Conservation (phyloP, 257 asterid species). For the Solanum pennellii region DNA sequence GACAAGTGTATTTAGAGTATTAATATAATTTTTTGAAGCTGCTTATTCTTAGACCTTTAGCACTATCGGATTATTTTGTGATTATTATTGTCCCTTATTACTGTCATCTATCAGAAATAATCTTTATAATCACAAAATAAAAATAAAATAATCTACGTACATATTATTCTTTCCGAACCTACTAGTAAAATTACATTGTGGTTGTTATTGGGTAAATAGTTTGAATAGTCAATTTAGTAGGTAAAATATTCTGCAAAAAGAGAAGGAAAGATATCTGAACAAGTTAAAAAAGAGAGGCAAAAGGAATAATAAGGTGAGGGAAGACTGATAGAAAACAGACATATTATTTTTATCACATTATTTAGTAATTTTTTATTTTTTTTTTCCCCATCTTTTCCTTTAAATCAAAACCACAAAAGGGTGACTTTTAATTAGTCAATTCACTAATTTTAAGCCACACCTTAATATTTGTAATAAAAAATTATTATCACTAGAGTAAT, state of each 20-base stretch:
- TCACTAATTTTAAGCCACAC: background rate
- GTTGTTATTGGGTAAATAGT: background rate
- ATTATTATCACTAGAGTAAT: background rate
- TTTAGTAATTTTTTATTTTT: background rate
- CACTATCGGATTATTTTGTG: too few relatives aligned
- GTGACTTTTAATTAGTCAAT: background rate
- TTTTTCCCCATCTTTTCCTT: background rate
- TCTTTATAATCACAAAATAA: background rate
- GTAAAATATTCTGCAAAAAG: background rate
- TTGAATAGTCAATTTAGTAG: background rate
- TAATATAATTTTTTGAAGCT: too few relatives aligned
- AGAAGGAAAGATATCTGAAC: conserved; percentile 10
- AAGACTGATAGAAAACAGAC: conserved; percentile 8
- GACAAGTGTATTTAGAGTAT: background rate
- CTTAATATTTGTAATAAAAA: background rate
- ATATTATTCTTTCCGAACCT: background rate
- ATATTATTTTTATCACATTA: background rate
- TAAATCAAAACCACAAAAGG: background rate
- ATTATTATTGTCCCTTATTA: background rate
- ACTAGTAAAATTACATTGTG: background rate
- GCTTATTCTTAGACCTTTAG: background rate
- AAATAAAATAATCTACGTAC: too few relatives aligned
- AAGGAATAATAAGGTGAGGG: conserved; percentile 14
- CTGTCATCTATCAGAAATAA: background rate
- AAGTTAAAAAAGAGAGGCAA: conserved; percentile 8